Evolutionary conservation across 106 monocot species (phyloP), one percentile per base, ranked within the genome.

Genomic region (Platanthera zijinensis): DNA sequence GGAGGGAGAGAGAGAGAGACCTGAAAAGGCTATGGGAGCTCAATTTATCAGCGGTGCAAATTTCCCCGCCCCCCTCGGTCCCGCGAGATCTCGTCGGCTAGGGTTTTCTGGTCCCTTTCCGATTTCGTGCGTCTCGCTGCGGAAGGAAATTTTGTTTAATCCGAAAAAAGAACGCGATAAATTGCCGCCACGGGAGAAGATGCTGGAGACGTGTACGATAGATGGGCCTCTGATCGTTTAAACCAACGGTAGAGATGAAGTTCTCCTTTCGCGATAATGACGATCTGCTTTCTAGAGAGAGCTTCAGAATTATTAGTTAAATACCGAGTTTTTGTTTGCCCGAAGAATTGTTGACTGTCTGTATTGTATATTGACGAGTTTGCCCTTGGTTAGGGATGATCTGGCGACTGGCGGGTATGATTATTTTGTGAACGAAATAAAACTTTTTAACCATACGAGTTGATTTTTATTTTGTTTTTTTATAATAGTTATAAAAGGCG

Each of bases 81-180:
- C 50, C 72, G 72, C 72, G 72, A 72, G 72, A 72, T 51, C 72
- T 72, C 72, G 72, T 22, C 72, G 72, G 3, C 46, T 72, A 72
- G 72, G 72, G 72, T 72, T 72, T 51, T 2, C 8, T 4, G 22
- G 72, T 22, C 12, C 70, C 5, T 70, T 47, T 17, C 68, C 63
- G 7, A 7, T 45, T 6, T 48, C 18, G n/a, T 48, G 14, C 70
- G 45, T 48, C 70, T 48, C 70, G 70, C 11, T 46, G 48, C 11
- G 1, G 11, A 48, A 5, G 10, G 49, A 0, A 0, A 4, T 72
- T 19, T 10, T 47, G 6, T 5, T 47, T 70, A 67, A 30, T 18
- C 32, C 15, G 0, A 48, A 32, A 66, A 66, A 66, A 19, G 32
- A 66, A 8, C 66, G 70, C 70, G 70, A 70, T 70, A 70, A 32